Evolutionary conservation across 805 yeast species (phyloP).

Genomic region (Candida sakaeoensis): DNA sequence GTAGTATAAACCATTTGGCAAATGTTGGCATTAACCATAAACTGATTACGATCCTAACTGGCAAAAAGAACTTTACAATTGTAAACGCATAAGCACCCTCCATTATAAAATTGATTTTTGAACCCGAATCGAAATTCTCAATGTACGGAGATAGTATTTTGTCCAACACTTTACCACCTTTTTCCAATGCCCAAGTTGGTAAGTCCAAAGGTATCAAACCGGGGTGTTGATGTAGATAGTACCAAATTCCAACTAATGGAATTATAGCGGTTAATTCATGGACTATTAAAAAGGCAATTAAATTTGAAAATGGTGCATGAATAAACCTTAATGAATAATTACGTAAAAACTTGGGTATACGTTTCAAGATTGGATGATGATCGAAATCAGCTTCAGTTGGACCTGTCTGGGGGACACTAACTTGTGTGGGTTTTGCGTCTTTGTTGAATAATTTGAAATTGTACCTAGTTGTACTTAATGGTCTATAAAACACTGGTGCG

Average conservation of each 20-base stretch:
- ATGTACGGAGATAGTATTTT: slow-evolving; percentile 38
- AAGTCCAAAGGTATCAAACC: slow-evolving; percentile 51
- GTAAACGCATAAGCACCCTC: slow-evolving; percentile 79
- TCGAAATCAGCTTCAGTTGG: slow-evolving; percentile 8
- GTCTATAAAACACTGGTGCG: neutral
- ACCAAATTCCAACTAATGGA: slow-evolving; percentile 70
- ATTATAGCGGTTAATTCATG: slow-evolving; percentile 75
- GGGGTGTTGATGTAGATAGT: slow-evolving; percentile 50
- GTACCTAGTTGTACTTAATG: no score
- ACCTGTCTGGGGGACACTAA: no score
- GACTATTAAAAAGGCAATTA: slow-evolving; percentile 60
- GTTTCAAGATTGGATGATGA: slow-evolving; percentile 19
- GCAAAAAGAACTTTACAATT: slow-evolving; percentile 57
- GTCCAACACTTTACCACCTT: slow-evolving; percentile 57
- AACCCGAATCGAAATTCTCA: slow-evolving; percentile 37
- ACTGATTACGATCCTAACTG: slow-evolving; percentile 50
- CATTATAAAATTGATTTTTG: slow-evolving; percentile 51
- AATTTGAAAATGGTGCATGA: slow-evolving; percentile 56
- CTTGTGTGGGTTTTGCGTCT: no score
- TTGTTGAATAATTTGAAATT: no score
- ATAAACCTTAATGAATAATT: slow-evolving; percentile 49
- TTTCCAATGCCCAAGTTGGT: slow-evolving; percentile 58
- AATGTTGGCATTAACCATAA: slow-evolving; percentile 55
- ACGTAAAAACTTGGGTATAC: slow-evolving; percentile 48
- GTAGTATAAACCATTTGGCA: slow-evolving; percentile 49